phyloP scores from a whole-genome alignment of 1,284 basidiomycete species.

The Bjerkandera adusta region DNA sequence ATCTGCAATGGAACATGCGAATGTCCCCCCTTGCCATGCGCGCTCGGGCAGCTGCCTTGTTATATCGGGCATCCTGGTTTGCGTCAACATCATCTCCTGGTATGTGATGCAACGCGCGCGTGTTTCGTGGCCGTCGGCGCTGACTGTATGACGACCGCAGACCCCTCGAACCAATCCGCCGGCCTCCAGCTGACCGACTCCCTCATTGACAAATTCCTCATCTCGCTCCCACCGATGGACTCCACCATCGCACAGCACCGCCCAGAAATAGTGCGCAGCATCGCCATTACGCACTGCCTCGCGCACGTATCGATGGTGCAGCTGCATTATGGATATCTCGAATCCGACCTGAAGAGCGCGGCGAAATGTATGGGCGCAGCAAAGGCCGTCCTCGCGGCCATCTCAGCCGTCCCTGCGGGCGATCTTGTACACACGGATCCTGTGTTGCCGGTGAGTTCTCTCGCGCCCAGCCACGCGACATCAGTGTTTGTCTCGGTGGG shows the following conservation, averaged over 20 bases:
- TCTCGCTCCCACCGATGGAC: slow-evolving; percentile 22
- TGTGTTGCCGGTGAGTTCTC: slow-evolving; percentile 11
- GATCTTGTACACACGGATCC: slow-evolving; percentile 13
- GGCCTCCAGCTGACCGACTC: slow-evolving; percentile 34
- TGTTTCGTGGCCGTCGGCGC: neutral
- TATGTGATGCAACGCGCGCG: neutral
- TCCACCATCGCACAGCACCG: slow-evolving; percentile 8
- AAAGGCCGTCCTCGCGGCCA: slow-evolving; percentile 16
- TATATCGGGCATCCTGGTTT: slow-evolving; percentile 22
- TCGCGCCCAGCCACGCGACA: neutral
- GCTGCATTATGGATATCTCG: slow-evolving; percentile 32
- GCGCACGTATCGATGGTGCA: slow-evolving; percentile 35
- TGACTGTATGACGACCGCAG: slow-evolving; percentile 14
- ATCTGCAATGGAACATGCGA: slow-evolving; percentile 16
- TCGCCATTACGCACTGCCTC: slow-evolving; percentile 22
- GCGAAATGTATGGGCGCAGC: slow-evolving; percentile 14
- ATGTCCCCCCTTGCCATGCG: slow-evolving; percentile 23
- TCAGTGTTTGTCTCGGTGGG: neutral
- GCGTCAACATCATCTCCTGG: slow-evolving; percentile 12
- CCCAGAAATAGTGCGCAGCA: slow-evolving; percentile 16
- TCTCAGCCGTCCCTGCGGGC: slow-evolving; percentile 3
- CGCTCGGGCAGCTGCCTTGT: slow-evolving; percentile 33
- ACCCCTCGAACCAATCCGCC: slow-evolving; percentile 19
- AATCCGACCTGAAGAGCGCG: slow-evolving; percentile 11
- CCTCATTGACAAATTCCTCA: slow-evolving; percentile 32